phyloP scores from a whole-genome alignment of 495 filamentous ascomycete species.

The Hypoxylon fuscum region DNA sequence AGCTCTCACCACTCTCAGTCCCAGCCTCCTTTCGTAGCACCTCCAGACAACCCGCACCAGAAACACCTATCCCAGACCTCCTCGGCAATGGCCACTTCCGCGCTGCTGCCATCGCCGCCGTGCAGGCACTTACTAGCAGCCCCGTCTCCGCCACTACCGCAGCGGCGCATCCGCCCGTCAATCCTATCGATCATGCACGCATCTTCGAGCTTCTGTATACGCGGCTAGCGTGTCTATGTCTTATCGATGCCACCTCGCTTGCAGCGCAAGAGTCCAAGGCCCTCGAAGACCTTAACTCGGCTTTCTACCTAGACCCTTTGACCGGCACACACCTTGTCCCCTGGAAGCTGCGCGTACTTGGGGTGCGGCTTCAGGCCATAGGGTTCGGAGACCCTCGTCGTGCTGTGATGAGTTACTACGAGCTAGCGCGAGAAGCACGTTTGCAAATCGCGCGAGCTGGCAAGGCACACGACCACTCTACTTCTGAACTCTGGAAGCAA shows the following conservation, averaged over 20 bases:
- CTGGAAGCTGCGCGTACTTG: constrained; percentile 86
- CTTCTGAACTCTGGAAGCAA: constrained; percentile 69
- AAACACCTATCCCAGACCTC: constrained; percentile 62
- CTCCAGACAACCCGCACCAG: constrained; percentile 52
- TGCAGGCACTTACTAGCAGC: constrained; percentile 69
- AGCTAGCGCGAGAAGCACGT: constrained; percentile 81
- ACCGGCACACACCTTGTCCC: constrained; percentile 72
- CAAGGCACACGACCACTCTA: constrained; percentile 51
- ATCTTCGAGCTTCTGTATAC: constrained; percentile 85
- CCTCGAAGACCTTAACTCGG: constrained; percentile 79
- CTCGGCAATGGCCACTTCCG: constrained; percentile 71
- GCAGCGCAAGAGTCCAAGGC: constrained; percentile 88
- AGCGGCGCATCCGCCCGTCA: constrained; percentile 52
- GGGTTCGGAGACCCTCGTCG: constrained; percentile 84
- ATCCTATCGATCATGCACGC: constrained; percentile 63
- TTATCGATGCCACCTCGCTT: constrained; percentile 71
- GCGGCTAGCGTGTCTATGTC: constrained; percentile 81
- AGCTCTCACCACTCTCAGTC: constrained; percentile 70
- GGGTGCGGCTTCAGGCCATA: constrained; percentile 82
- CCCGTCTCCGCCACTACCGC: constrained; percentile 38
- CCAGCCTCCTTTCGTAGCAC: constrained; percentile 69
- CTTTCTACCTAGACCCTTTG: constrained; percentile 68
- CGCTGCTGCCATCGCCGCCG: constrained; percentile 76
- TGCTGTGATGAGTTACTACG: constrained; percentile 88
- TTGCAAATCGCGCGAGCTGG: constrained; percentile 53